A percentile compares a stretch with the other conserved stretches of the same genome.
phyloP scores from a whole-genome alignment of 2,329 filamentous ascomycete species.

The Talaromyces marneffei region DNA sequence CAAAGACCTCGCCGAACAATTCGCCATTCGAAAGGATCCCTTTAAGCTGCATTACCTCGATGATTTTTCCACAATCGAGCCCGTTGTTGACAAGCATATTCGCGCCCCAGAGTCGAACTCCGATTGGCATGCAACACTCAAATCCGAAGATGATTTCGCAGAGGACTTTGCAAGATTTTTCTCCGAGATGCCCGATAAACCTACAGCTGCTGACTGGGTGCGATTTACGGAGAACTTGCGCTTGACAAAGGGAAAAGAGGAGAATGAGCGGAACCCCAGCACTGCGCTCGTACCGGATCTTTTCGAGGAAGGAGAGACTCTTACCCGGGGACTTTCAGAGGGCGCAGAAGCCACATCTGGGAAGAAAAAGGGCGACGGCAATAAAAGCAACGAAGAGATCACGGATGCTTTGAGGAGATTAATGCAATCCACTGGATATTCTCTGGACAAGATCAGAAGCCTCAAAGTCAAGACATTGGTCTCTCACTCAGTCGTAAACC shows the following conservation, averaged over 20 bases:
- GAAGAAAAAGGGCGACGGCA: constrained; percentile 21
- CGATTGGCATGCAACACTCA: constrained; percentile 55
- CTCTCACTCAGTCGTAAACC: constrained; percentile 70
- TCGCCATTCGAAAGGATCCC: constrained; percentile 63
- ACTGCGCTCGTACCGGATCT: constrained; percentile 48
- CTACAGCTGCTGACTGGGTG: constrained; percentile 38
- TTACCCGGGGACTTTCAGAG: constrained; percentile 26
- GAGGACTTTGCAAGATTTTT: constrained; percentile 51
- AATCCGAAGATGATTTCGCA: constrained; percentile 56
- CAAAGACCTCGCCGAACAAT: constrained; percentile 68
- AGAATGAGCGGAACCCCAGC: constrained; percentile 45
- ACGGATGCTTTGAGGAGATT: constrained; percentile 44
- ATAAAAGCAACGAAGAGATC: constrained; percentile 25
- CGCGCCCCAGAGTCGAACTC: constrained; percentile 46
- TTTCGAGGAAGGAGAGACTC: constrained; percentile 39
- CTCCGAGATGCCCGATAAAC: constrained; percentile 47
- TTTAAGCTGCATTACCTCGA: constrained; percentile 72
- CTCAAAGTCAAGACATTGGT: constrained; percentile 70
- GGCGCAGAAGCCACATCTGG: constrained; percentile 20
- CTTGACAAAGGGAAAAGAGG: constrained; percentile 47
- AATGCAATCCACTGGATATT: constrained; percentile 53
- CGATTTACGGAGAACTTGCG: constrained; percentile 44
- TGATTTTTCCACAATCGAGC: constrained; percentile 71
- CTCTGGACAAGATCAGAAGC: constrained; percentile 40
- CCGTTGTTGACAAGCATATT: constrained; percentile 67